These are phyloP conservation scores for Phytophthora fragariaefolia DNA, from an alignment of 352 stramenopile genomes.

Conservation along the genomic window DNA sequence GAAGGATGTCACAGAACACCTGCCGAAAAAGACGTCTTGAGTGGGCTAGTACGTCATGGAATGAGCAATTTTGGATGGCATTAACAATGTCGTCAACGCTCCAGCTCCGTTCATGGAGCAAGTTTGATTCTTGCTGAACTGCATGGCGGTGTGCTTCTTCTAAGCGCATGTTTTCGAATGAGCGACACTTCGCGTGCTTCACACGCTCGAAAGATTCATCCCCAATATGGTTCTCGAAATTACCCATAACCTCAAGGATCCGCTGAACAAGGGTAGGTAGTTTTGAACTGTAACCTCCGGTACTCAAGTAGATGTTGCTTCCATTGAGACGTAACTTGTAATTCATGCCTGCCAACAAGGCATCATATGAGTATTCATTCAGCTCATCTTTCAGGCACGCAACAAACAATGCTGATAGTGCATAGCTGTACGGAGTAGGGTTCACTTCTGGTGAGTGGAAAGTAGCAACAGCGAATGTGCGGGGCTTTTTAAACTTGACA, in stretches of 20 bases:
- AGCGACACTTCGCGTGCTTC: conserved; percentile 44
- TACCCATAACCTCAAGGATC: conserved; percentile 46
- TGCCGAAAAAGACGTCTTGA: conserved; percentile 42
- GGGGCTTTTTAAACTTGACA: conserved; percentile 87
- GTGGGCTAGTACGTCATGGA: conserved; percentile 40
- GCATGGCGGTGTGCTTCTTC: conserved; percentile 59
- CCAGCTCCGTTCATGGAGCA: conserved; percentile 48
- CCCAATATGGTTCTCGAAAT: conserved; percentile 35
- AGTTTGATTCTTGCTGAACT: conserved; percentile 39
- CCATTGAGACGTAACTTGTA: conserved; percentile 55
- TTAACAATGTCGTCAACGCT: conserved; percentile 43
- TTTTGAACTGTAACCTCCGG: conserved; percentile 57
- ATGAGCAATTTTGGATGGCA: conserved; percentile 34
- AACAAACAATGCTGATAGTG: conserved; percentile 72
- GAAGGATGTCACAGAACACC: conserved; percentile 48
- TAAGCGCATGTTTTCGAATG: conserved; percentile 56
- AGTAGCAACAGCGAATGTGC: conserved; percentile 73
- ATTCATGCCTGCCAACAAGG: conserved; percentile 64
- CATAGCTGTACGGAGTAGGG: conserved; percentile 55
- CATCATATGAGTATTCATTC: conserved; percentile 79
- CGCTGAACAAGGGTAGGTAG: conserved; percentile 45
- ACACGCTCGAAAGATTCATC: conserved; percentile 54
- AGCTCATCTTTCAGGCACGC: conserved; percentile 76
- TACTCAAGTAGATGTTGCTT: conserved; percentile 50
- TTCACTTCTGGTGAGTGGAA: conserved; percentile 69